phyloP scores from a whole-genome alignment of 768 basidiomycete genomes.

The Strobilomyces confusus region DNA sequence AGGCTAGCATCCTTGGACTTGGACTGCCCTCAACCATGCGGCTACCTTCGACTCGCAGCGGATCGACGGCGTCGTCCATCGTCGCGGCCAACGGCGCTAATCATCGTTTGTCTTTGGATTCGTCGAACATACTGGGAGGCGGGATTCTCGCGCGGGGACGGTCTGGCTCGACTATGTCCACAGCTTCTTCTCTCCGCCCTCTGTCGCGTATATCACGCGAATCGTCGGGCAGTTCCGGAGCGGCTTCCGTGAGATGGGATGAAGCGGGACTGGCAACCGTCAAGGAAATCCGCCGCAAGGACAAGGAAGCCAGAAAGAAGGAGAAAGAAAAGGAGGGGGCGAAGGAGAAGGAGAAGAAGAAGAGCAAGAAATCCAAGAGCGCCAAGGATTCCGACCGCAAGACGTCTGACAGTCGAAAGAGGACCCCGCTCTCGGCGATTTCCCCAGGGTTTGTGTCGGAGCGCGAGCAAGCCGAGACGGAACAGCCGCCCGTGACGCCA shows the following conservation, averaged over 20 bases:
- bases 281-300: slow-evolving; percentile 42
- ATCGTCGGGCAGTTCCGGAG: slow-evolving; percentile 40
- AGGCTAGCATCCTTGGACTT: slow-evolving; percentile 56
- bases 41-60: slow-evolving; percentile 34
- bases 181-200: slow-evolving; percentile 45
- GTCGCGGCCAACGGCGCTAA: slow-evolving; percentile 12
- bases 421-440: slow-evolving; percentile 54
- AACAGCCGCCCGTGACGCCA: slow-evolving; percentile 10
- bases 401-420: slow-evolving; percentile 47
- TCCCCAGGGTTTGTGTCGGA: slow-evolving; percentile 45
- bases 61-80: slow-evolving; percentile 35
- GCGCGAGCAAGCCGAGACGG: slow-evolving; percentile 10
- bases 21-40: slow-evolving; percentile 57
- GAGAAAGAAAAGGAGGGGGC: slow-evolving; percentile 32
- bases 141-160: slow-evolving; percentile 33
- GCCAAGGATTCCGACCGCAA: slow-evolving; percentile 37
- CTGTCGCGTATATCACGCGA: slow-evolving; percentile 31
- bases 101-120: slow-evolving; percentile 31
- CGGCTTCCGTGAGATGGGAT: slow-evolving; percentile 47
- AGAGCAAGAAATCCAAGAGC: slow-evolving; percentile 27
- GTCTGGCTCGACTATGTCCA: slow-evolving; percentile 39
- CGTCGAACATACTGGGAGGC: slow-evolving; percentile 27
- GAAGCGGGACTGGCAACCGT: slow-evolving; percentile 46
- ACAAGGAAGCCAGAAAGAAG: slow-evolving; percentile 35
- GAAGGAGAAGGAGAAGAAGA: slow-evolving; percentile 31